These are phyloP conservation scores for Curvularia sp. DNA, from an alignment of 2,329 filamentous ascomycete genomes.

Conservation along the genomic window DNA sequence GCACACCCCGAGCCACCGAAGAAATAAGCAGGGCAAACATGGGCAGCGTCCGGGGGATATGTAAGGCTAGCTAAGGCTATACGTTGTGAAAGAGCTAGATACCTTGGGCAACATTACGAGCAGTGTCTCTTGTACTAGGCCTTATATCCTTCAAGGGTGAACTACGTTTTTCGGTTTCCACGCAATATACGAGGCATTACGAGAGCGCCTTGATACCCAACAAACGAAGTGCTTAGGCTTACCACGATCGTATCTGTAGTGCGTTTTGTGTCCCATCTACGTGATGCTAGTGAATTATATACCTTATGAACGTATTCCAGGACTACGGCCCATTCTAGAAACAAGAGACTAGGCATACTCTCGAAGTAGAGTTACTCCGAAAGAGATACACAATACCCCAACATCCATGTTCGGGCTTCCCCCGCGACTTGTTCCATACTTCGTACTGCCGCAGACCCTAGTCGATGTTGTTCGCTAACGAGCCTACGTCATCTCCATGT, in stretches of 20 bases:
- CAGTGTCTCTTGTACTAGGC: slow-evolving; percentile 18
- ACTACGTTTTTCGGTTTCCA: slow-evolving; percentile 15
- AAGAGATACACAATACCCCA: neutral
- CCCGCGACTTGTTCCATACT: neutral
- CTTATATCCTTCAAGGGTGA: slow-evolving; percentile 2
- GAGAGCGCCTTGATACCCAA: neutral
- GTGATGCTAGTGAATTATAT: neutral
- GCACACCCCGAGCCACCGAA: slow-evolving; percentile 75
- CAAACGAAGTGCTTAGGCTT: neutral
- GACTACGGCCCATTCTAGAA: neutral
- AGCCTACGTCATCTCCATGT: slow-evolving; percentile 36
- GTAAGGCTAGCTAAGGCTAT: neutral
- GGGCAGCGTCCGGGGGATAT: neutral
- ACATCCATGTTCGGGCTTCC: neutral
- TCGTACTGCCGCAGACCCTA: slow-evolving; percentile 8
- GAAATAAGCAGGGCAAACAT: slow-evolving; percentile 14
- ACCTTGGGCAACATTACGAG: neutral
- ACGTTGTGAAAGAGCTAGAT: neutral
- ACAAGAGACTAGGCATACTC: neutral
- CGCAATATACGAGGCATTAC: slow-evolving; percentile 20
- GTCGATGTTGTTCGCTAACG: slow-evolving; percentile 8
- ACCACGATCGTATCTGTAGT: neutral
- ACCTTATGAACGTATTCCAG: neutral
- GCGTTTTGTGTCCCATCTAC: neutral
- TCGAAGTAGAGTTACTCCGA: neutral